Evolutionary conservation across 192 early-diverging fungal genomes (phyloP).

Genomic region (Dissophora ornata): DNA sequence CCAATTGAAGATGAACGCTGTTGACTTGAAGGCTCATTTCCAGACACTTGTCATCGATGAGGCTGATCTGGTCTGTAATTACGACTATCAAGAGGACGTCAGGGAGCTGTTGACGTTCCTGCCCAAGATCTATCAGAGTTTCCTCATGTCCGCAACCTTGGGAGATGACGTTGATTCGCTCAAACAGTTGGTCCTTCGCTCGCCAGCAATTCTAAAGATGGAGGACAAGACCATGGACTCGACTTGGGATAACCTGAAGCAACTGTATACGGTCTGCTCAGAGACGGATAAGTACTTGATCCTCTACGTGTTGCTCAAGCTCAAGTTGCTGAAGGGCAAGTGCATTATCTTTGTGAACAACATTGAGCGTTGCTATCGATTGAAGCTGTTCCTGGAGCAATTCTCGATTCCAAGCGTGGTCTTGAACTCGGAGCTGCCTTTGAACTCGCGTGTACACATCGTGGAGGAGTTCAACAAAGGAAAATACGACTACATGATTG

Average conservation of each 20-base stretch:
- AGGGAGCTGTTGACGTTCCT: constrained; percentile 75
- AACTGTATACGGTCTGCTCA: constrained; percentile 60
- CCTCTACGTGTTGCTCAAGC: constrained; percentile 89
- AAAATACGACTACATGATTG: constrained; percentile 94
- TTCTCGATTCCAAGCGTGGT: constrained; percentile 93
- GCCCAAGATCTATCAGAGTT: constrained; percentile 91
- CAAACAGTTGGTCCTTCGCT: constrained; percentile 84
- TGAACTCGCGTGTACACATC: constrained; percentile 91
- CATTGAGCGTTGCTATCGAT: constrained; percentile 91
- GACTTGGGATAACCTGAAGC: constrained; percentile 69
- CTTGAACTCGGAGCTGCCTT: constrained; percentile 94
- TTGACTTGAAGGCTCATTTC: constrained; percentile 36
- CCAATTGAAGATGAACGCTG: constrained; percentile 74
- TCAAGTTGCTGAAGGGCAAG: constrained; percentile 90
- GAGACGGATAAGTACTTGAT: constrained; percentile 92
- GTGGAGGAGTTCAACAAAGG: constrained; percentile 98
- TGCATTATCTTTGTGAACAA: constrained; percentile 96
- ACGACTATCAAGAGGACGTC: constrained; percentile 93
- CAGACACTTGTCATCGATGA: constrained; percentile 96
- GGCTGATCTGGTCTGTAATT: constrained; percentile 93
- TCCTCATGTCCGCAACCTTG: constrained; percentile 95
- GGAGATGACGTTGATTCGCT: constrained; percentile 88
- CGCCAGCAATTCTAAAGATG: constrained; percentile 86
- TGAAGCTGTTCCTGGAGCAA: constrained; percentile 96
- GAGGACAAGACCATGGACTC: constrained; percentile 78